Base-by-base conservation (phyloP, 2,329 filamentous ascomycete species). In the Aspergillus sp. region DNA sequence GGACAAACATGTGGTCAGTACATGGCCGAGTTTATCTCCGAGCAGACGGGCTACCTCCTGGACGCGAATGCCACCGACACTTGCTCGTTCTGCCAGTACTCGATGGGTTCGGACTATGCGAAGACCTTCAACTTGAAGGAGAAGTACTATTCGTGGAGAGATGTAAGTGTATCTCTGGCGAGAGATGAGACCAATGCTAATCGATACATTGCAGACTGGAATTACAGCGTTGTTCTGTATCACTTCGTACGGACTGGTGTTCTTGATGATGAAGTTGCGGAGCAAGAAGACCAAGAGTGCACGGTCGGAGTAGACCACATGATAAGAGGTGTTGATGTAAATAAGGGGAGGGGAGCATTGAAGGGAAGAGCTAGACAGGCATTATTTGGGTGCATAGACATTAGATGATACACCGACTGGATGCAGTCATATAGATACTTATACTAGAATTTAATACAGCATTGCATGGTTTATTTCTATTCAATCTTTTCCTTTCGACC, bases 241-340 rank as follows among this genome's bases (percentile, higher is more conserved):
- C 52, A 72, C 70, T 2, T 76, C 75, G 2, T 82, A 82, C 61
- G 74, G 67, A 5, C 59, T 79, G 57, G 80, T 82, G 1, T 81
- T 78, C 64, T 44, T 79, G 23, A 77, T 82, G 73, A 82, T 81
- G 80, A 82, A 81, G 68, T 63, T 82, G 48, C 70, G 80, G 59
- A 82, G 77, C 39, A 82, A 81, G 71, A 77, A 75, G 62, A 80
- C 76, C 15, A 81, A 81, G 72, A 81, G 73, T 48, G 78, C 78
- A 5, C 64, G 71, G 8, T 71, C 68, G 3, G 73, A 75, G 53
- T 74, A 36, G 32, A 36, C 32, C 32, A 13, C 4, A 13, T 2
- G 32, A 30, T 11, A 30, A 2, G 27, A 30, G 3, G 27, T 30
- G 3, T 11, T 11, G 27, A 30, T 30, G 8, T 30, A 10, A 5